Base-by-base conservation (phyloP, 2,329 filamentous ascomycete genomes). In the Lachnellula occidentalis region DNA sequence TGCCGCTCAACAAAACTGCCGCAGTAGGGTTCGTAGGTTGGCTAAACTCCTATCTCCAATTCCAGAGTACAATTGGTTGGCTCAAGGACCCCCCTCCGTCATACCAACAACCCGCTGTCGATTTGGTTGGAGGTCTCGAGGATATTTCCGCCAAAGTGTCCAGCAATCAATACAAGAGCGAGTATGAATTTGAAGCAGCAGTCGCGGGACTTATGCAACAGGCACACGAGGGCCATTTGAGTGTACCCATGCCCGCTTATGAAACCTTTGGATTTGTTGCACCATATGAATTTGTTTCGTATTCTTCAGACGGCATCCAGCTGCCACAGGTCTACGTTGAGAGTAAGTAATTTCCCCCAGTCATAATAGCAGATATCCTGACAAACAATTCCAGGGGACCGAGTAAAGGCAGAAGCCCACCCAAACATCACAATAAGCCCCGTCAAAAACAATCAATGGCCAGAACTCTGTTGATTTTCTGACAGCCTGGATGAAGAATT, bases 121-220 rank as follows among this genome's bases (percentile, higher is more conserved):
- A 60, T 37, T 45, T 60, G 5, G 14, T 54, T 19, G 52, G 52
- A 3, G 39, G 51, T 43, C 45, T 60, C 37, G 45, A 58, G 19
- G 21, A 19, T n/a, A 45, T 60, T n/a, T 21, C 24, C 3, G 49
- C 11, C 14, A 51, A 31, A 11, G 45, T 56, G 4, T 21, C 48
- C 6, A n/a, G 4, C 14, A 54, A 51, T n/a, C n/a, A 42, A 21
- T 58, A 52, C 34, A 50, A 48, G 21, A 54, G 48, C 3, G 43
- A 60, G 34, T 60, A 58, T 37, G 55, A 55, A n/a, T 60, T 56
- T 34, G 53, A 60, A 34, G 17, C 21, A 34, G 53, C 56, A 4
- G 14, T 58, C 14, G 19, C n/a, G 21, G 34, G 37, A 9, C 47
- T 58, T 24, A n/a, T 55, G 19, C 43, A 22, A 14, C n/a, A 47